Percentiles rank a stretch among this genome's conserved stretches.
phyloP scores from a whole-genome alignment of 306 rosid species.

The Medicago ruthenica region DNA sequence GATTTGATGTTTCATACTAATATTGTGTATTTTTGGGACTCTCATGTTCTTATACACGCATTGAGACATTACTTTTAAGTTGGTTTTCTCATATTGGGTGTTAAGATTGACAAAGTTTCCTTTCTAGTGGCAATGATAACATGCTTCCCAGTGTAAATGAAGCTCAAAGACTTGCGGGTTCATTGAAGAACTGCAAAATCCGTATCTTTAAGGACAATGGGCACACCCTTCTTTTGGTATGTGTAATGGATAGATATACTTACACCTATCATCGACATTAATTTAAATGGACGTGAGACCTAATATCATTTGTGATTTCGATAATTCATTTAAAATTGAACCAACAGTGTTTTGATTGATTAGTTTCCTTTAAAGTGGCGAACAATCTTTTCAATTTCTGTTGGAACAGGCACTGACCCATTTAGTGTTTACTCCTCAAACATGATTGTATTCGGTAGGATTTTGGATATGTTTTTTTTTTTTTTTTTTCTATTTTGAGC shows the following conservation, averaged over 20 bases:
- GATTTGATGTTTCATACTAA: constrained; percentile 16
- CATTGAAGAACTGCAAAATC: constrained; percentile 64
- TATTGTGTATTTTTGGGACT: constrained; percentile 16
- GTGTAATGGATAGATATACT: constrained; percentile 40
- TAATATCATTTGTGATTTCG: constrained; percentile 20
- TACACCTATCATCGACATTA: constrained; percentile 16
- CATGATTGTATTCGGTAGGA: not conserved
- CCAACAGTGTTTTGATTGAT: not conserved
- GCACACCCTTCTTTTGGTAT: constrained; percentile 92
- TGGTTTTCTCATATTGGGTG: constrained; percentile 18
- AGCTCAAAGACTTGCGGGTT: constrained; percentile 64
- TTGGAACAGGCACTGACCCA: not conserved
- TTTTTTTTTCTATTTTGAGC: not conserved
- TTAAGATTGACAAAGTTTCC: constrained; percentile 43
- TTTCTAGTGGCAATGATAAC: constrained; percentile 85
- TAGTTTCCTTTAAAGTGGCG: not conserved
- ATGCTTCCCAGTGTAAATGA: constrained; percentile 89
- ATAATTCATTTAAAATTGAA: constrained; percentile 6
- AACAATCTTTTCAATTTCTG: not conserved
- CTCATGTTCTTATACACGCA: constrained; percentile 11
- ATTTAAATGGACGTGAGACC: not conserved
- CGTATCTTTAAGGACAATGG: constrained; percentile 82
- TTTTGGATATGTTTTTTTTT: not conserved
- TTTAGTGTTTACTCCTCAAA: not conserved
- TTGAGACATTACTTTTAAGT: constrained; percentile 35